Evolutionary conservation across 2,329 filamentous ascomycete species (phyloP), one percentile per base, ranked within the genome.

Genomic region (Xylariales sp.): DNA sequence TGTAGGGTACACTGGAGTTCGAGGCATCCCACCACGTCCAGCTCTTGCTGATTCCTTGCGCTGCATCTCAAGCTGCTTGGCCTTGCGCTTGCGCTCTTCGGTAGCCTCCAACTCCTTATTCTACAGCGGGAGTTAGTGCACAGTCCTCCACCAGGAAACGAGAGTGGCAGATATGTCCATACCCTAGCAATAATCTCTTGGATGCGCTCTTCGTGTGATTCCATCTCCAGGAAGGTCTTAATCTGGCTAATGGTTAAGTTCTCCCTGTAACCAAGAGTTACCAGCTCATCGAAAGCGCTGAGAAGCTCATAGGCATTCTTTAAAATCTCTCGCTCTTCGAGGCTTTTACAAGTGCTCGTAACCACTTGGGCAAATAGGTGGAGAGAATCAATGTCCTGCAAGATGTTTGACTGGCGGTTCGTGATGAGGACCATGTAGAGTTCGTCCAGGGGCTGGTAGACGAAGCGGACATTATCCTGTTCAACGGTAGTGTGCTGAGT

Each of bases 381-480:
- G 43, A 98, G 78, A 42, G 93, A 95, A 68, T 97, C 93, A 64
- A 98, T 98, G 66, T 98, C 93, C 69, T 98, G 93, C 36, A 98
- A 78, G 52, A 98, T 98, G 69, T 98, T 98, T 65, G 91, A 97
- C 73, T 97, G 93, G 55, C 89, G 86, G 74, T 98, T 98, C 64
- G 94, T 98, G 67, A 98, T 97, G 57, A 98, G 81, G 50, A 98
- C 91, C 81, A 98, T 97, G 78, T 98, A 98, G 48, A 98, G 83
- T 72, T 98, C 94, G 69, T 98, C 94, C 48, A 98, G 78, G 43
- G 93, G 94, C 65, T 98, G 93, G 74, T 98, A 98, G 42, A 98
- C 93, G 61, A 96, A 98, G 70, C 93, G 91, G 58, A 98, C 93
- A 71, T 95, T 97, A 72, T 98, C 94, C 68, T 97, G 90, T 68